Percentiles rank a stretch among this genome's conserved stretches.
Evolutionary conservation across 164 flowering plant genomes (phyloP).

Genomic region (Umbellularia californica): DNA sequence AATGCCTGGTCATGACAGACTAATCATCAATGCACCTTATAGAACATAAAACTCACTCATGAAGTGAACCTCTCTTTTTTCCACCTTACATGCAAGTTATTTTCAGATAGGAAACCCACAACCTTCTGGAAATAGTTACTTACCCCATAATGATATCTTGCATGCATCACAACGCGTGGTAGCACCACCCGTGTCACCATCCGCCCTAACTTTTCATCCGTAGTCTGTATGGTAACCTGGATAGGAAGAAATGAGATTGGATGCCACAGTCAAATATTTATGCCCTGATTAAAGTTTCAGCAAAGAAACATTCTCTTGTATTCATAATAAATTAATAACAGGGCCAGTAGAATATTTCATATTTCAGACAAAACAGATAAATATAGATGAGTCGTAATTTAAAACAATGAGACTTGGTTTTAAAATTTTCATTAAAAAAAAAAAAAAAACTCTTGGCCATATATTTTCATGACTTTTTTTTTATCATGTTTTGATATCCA

Average conservation of each 20-base stretch:
- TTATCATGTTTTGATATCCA: not conserved
- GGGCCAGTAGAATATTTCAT: not conserved
- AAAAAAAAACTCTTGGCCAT: too few species aligned
- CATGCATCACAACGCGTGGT: constrained; percentile 95
- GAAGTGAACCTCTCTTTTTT: not conserved
- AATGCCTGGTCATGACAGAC: constrained; percentile 59
- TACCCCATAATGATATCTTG: constrained; percentile 94
- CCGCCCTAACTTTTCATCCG: constrained; percentile 96
- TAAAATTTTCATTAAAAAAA: too few species aligned
- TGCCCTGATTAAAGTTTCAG: not conserved
- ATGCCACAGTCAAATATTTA: not conserved
- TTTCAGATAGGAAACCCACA: not conserved
- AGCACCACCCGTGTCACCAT: constrained; percentile 93
- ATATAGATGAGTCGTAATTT: too few species aligned
- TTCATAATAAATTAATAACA: not conserved
- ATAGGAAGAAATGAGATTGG: not conserved
- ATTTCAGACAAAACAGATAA: not conserved
- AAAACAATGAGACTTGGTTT: not conserved
- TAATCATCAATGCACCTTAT: constrained; percentile 8
- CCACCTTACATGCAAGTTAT: not conserved
- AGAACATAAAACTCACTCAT: not conserved
- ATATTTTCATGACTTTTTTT: too few species aligned
- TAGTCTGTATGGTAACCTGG: constrained; percentile 73
- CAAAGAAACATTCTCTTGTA: not conserved
- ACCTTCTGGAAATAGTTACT: not conserved